Conservation (phyloP, 352 stramenopile genomes). For the Globisporangium recalcitrans region DNA sequence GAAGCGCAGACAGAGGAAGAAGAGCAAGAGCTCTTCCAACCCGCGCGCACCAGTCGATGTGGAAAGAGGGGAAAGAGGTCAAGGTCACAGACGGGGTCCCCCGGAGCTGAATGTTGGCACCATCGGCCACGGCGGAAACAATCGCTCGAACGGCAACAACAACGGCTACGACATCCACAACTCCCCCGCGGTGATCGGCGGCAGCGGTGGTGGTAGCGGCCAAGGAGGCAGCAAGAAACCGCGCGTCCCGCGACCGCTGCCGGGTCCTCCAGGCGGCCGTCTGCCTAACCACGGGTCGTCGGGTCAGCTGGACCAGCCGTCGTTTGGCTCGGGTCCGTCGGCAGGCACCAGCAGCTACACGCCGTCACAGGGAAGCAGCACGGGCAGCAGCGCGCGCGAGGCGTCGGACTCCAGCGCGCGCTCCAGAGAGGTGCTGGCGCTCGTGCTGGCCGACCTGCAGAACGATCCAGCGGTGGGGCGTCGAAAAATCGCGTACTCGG, state of each 20-base stretch:
- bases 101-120: not conserved
- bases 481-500: constrained; percentile 61
- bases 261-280: not conserved
- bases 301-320: not conserved
- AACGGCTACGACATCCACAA: constrained; percentile 18
- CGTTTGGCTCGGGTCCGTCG: constrained; percentile 9
- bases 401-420: constrained; percentile 23
- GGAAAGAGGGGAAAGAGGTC: too few species aligned
- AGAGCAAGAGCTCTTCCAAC: constrained; percentile 3
- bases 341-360: constrained; percentile 16
- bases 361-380: constrained; percentile 12
- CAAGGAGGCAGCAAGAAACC: not conserved
- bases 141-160: not conserved
- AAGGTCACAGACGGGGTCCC: not conserved
- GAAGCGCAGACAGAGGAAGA: constrained; percentile 34
- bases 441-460: constrained; percentile 71
- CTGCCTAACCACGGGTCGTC: not conserved
- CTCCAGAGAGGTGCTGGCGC: constrained; percentile 41
- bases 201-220: not conserved
- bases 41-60: not conserved
- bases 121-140: constrained; percentile 5
- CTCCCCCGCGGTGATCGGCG: constrained; percentile 14
- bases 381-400: constrained; percentile 10
- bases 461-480: constrained; percentile 42
- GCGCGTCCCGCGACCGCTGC: not conserved